phyloP scores from a whole-genome alignment of 75 land plant species.

The Cryptomeria japonica region DNA sequence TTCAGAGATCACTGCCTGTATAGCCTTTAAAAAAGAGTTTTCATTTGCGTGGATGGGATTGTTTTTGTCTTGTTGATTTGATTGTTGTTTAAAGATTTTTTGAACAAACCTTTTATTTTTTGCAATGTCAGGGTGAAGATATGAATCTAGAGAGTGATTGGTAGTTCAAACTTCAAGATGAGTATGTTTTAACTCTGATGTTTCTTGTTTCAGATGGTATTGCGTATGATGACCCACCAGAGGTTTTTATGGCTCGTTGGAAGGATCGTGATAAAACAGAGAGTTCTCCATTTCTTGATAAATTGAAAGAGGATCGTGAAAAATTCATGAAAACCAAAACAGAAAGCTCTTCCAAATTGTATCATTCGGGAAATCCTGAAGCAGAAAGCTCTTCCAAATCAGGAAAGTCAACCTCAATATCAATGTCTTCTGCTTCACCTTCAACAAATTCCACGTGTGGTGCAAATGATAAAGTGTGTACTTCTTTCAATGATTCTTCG shows the following conservation, averaged over 20 bases:
- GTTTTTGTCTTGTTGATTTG: background rate
- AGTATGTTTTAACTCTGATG: background rate
- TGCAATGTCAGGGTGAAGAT: background rate
- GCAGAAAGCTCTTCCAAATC: slow-evolving; percentile 4
- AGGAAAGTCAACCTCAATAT: slow-evolving; percentile 3
- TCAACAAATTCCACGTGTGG: background rate
- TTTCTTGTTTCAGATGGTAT: slow-evolving; percentile 55
- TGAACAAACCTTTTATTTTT: background rate
- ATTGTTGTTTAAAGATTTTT: background rate
- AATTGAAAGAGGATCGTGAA: slow-evolving; percentile 17
- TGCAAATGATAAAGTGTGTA: background rate
- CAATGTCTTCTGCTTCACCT: background rate
- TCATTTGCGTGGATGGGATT: background rate
- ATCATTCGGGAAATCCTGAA: slow-evolving; percentile 5
- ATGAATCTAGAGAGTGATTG: background rate
- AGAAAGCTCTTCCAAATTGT: no score
- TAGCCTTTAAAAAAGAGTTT: background rate
- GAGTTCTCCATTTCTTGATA: slow-evolving; percentile 38
- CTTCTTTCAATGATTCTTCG: slow-evolving; percentile 6
- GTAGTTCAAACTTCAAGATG: background rate
- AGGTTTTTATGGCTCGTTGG: slow-evolving; percentile 65
- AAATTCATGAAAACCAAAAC: slow-evolving; percentile 10
- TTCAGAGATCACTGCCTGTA: background rate
- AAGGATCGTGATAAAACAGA: slow-evolving; percentile 42
- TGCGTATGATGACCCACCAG: slow-evolving; percentile 70